Conservation (phyloP, 2,329 filamentous ascomycete species). For the Phoma herbarum region DNA sequence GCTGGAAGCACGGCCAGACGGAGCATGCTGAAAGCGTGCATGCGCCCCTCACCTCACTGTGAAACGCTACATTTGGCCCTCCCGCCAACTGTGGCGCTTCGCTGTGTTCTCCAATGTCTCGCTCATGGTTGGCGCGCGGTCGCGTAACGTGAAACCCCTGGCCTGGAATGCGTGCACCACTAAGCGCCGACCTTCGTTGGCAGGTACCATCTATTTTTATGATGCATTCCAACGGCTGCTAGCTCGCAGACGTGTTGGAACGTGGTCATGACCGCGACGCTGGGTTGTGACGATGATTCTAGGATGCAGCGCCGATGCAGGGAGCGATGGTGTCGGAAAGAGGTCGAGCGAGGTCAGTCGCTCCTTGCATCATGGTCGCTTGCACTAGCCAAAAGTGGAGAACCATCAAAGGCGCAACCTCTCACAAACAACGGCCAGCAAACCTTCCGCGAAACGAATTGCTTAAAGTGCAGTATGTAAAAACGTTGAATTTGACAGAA, state of each 20-base stretch:
- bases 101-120: not conserved
- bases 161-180: slow-evolving; percentile 1
- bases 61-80: not conserved
- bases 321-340: slow-evolving; percentile 9
- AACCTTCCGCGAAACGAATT: slow-evolving; percentile 2
- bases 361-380: slow-evolving; percentile 2
- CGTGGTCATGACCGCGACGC: slow-evolving; percentile 6
- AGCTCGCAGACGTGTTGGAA: not conserved
- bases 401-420: slow-evolving; percentile 1
- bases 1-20: not conserved
- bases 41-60: slow-evolving; percentile 11
- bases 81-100: not conserved
- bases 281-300: not conserved
- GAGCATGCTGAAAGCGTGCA: not conserved
- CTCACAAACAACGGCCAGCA: slow-evolving; percentile 14
- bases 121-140: slow-evolving; percentile 11
- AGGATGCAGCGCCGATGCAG: slow-evolving; percentile 15
- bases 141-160: slow-evolving; percentile 10
- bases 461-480: not conserved
- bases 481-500: slow-evolving; percentile 12
- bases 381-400: slow-evolving; percentile 1
- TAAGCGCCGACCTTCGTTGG: slow-evolving; percentile 10
- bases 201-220: not conserved
- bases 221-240: not conserved
- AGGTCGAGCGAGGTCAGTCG: not conserved